A percentile compares a stretch with the other conserved stretches of the same genome.
These are phyloP conservation scores for Aurinia saxatilis DNA, from an alignment of 345 rosid genomes.

Conservation along the genomic window DNA sequence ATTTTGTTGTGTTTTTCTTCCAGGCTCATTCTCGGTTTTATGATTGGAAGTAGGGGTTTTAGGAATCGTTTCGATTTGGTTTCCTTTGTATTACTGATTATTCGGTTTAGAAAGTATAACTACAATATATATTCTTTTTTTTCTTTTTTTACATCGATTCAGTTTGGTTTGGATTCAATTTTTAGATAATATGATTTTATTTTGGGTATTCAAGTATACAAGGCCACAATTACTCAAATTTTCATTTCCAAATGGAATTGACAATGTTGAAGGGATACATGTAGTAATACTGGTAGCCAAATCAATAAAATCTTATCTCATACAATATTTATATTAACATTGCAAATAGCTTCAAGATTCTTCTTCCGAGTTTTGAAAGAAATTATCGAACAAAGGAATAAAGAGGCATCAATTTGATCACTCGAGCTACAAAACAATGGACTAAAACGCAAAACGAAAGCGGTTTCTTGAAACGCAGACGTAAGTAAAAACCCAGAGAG, in stretches of 20 bases:
- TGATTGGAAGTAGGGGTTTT: no score
- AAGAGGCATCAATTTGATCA: slow-evolving; percentile 30
- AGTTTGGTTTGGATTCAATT: no score
- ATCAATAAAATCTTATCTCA: not conserved
- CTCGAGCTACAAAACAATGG: slow-evolving; percentile 34
- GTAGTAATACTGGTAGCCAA: not conserved
- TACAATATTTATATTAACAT: slow-evolving; percentile 30
- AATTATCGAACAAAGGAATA: slow-evolving; percentile 15
- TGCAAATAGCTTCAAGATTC: slow-evolving; percentile 21
- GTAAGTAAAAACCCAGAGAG: slow-evolving; percentile 27
- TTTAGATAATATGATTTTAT: no score
- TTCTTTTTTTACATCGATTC: no score
- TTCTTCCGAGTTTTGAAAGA: slow-evolving; percentile 13
- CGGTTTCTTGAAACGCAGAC: slow-evolving; percentile 21
- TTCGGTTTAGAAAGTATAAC: no score
- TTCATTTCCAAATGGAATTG: not conserved
- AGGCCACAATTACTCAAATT: not conserved
- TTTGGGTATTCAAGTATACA: no score
- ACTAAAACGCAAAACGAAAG: slow-evolving; percentile 25
- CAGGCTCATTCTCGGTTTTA: no score
- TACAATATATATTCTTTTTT: no score
- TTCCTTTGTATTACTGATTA: no score
- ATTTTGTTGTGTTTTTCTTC: no score
- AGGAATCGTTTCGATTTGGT: no score
- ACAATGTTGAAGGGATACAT: not conserved